phyloP scores from a whole-genome alignment of 495 filamentous ascomycete genomes.

The Aspergillus panamensis region DNA sequence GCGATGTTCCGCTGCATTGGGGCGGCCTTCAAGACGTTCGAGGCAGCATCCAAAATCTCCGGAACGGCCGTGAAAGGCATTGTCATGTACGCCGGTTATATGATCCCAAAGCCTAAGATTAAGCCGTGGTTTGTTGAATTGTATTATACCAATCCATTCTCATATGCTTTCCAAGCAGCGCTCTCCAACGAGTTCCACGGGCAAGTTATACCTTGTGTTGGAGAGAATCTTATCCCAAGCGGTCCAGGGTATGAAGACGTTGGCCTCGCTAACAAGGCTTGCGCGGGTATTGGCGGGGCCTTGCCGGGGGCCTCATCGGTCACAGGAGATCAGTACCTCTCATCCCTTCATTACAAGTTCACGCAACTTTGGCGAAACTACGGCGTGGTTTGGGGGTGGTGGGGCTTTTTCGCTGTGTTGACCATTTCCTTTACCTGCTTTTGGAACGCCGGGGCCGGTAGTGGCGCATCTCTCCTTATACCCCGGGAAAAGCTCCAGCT shows the following conservation, averaged over 20 bases:
- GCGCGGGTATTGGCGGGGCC: slow-evolving; percentile 51
- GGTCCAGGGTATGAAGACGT: slow-evolving; percentile 32
- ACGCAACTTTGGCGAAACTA: slow-evolving; percentile 48
- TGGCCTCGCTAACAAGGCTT: slow-evolving; percentile 39
- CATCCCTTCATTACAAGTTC: slow-evolving; percentile 47
- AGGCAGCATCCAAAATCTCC: slow-evolving; percentile 54
- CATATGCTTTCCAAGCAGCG: slow-evolving; percentile 63
- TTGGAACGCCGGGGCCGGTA: slow-evolving; percentile 35
- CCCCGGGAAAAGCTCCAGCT: slow-evolving; percentile 36
- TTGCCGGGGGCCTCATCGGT: slow-evolving; percentile 39
- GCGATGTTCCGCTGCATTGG: slow-evolving; percentile 51
- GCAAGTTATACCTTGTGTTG: slow-evolving; percentile 40
- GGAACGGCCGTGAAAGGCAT: slow-evolving; percentile 34
- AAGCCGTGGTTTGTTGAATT: slow-evolving; percentile 70
- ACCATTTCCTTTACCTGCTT: slow-evolving; percentile 37
- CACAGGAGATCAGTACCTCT: slow-evolving; percentile 47
- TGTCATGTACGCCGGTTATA: slow-evolving; percentile 57
- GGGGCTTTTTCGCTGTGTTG: slow-evolving; percentile 37
- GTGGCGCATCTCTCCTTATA: slow-evolving; percentile 35
- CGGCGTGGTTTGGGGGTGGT: slow-evolving; percentile 45
- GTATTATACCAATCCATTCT: slow-evolving; percentile 61
- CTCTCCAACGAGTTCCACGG: slow-evolving; percentile 59
- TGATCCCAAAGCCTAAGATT: slow-evolving; percentile 60
- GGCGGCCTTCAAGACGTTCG: slow-evolving; percentile 47
- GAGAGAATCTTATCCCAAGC: slow-evolving; percentile 43